phyloP scores from a whole-genome alignment of 768 basidiomycete species.

The Termitomyces sp. region DNA sequence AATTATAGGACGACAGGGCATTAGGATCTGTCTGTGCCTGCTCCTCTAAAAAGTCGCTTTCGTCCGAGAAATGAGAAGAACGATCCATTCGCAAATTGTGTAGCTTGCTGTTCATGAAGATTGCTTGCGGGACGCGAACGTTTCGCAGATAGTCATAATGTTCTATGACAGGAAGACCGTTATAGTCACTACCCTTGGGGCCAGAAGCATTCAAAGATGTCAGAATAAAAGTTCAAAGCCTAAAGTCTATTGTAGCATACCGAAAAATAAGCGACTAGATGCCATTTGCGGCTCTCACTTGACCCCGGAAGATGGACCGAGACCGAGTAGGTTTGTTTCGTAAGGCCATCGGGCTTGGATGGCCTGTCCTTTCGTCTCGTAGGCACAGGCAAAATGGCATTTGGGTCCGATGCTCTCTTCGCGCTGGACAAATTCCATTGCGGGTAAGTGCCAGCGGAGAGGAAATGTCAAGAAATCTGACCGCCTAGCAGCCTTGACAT shows the following conservation, averaged over 20 bases:
- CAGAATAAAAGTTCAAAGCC: background rate
- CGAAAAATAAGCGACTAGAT: conserved; percentile 79
- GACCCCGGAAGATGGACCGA: conserved; percentile 61
- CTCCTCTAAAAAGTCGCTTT: conserved; percentile 35
- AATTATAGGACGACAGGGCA: conserved; percentile 14
- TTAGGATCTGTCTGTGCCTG: conserved; percentile 21
- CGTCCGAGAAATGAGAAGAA: conserved; percentile 40
- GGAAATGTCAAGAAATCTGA: conserved; percentile 20
- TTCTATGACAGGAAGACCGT: conserved; percentile 65
- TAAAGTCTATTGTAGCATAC: conserved; percentile 30
- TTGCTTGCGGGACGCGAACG: conserved; percentile 60
- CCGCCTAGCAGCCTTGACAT: conserved; percentile 76
- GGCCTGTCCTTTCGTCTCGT: conserved; percentile 72
- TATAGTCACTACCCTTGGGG: conserved; percentile 60
- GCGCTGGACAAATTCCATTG: conserved; percentile 31
- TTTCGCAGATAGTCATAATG: conserved; percentile 68
- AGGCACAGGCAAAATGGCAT: conserved; percentile 49
- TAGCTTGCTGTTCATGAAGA: conserved; percentile 70
- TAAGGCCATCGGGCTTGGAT: conserved; percentile 74
- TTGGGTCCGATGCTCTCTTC: conserved; percentile 55
- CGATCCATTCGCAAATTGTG: conserved; percentile 35
- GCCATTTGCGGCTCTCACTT: conserved; percentile 66
- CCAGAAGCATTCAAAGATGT: background rate
- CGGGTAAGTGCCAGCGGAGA: conserved; percentile 7
- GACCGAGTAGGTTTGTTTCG: conserved; percentile 82